Conservation (phyloP, 768 basidiomycete species). For the Amanita muscaria region DNA sequence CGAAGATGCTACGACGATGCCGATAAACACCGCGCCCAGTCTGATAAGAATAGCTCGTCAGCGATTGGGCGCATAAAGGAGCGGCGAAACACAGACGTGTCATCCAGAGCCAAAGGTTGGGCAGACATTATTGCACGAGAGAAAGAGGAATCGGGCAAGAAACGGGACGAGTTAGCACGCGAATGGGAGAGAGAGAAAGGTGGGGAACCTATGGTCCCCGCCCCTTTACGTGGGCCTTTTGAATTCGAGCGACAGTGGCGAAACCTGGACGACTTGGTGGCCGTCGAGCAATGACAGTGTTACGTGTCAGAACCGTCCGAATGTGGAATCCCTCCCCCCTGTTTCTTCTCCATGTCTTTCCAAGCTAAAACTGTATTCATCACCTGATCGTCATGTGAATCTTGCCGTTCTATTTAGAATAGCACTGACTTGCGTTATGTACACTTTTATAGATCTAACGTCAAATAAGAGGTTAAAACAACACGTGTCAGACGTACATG, state of each 20-base stretch:
- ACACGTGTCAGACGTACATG: neutral
- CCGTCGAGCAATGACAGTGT: neutral
- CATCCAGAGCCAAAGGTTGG: slow-evolving; percentile 19
- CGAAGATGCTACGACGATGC: slow-evolving; percentile 39
- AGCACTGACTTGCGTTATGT: too few relatives aligned
- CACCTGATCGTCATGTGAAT: too few relatives aligned
- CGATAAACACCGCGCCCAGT: slow-evolving; percentile 42
- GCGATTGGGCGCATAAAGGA: neutral
- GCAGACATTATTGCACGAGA: slow-evolving; percentile 5
- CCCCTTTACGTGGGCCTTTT: neutral
- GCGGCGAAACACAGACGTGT: slow-evolving; percentile 22
- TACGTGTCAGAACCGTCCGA: slow-evolving; percentile 6
- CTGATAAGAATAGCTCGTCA: slow-evolving; percentile 19
- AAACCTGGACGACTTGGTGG: neutral
- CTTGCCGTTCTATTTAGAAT: too few relatives aligned
- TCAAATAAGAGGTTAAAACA: too few relatives aligned
- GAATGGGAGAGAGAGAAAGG: neutral
- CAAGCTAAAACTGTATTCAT: too few relatives aligned
- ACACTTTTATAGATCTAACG: too few relatives aligned
- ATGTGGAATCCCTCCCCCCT: too few relatives aligned
- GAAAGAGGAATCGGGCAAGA: neutral
- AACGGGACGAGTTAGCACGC: neutral
- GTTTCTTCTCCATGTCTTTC: too few relatives aligned
- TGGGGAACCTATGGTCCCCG: neutral
- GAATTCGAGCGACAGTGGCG: neutral